Evolutionary conservation across 352 stramenopile genomes (phyloP).

Genomic region (Globisporangium canariense): DNA sequence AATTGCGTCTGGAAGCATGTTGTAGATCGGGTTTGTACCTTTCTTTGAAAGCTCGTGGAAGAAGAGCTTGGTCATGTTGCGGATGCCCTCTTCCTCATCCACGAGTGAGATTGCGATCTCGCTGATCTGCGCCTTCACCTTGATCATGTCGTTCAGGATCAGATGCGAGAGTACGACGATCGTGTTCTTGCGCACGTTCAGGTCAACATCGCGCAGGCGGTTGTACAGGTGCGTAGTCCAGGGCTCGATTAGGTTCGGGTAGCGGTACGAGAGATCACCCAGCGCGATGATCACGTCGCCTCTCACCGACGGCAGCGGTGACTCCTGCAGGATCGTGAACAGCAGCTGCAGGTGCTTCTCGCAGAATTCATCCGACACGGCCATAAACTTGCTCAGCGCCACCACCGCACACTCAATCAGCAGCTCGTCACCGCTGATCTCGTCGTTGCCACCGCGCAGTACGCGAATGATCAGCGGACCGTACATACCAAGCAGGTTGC

Average conservation of each 20-base stretch:
- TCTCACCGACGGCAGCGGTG: slow-evolving; percentile 69
- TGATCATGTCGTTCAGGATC: slow-evolving; percentile 99
- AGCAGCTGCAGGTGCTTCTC: slow-evolving; percentile 93
- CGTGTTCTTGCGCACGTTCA: slow-evolving; percentile 93
- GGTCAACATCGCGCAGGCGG: slow-evolving; percentile 88
- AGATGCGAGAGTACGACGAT: slow-evolving; percentile 98
- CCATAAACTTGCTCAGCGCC: slow-evolving; percentile 98
- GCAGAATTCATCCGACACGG: slow-evolving; percentile 94
- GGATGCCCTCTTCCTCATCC: slow-evolving; percentile 91
- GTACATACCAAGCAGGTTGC: slow-evolving; percentile 92
- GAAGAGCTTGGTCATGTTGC: slow-evolving; percentile 93
- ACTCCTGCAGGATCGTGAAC: slow-evolving; percentile 91
- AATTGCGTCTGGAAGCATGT: slow-evolving; percentile 97
- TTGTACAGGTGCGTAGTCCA: slow-evolving; percentile 97
- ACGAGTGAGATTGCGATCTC: slow-evolving; percentile 95
- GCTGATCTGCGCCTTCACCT: slow-evolving; percentile 96
- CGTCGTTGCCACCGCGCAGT: slow-evolving; percentile 53
- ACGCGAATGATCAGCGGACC: slow-evolving; percentile 89
- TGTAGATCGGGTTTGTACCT: slow-evolving; percentile 98
- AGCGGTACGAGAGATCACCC: slow-evolving; percentile 96
- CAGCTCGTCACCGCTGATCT: slow-evolving; percentile 64
- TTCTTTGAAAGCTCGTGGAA: slow-evolving; percentile 97
- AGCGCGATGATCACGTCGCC: slow-evolving; percentile 96
- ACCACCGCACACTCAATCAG: slow-evolving; percentile 93
- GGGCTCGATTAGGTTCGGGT: slow-evolving; percentile 97